Evolutionary conservation across 2,329 filamentous ascomycete species (phyloP), one percentile per base, ranked within the genome.

Genomic region (Colletotrichum paranaense): DNA sequence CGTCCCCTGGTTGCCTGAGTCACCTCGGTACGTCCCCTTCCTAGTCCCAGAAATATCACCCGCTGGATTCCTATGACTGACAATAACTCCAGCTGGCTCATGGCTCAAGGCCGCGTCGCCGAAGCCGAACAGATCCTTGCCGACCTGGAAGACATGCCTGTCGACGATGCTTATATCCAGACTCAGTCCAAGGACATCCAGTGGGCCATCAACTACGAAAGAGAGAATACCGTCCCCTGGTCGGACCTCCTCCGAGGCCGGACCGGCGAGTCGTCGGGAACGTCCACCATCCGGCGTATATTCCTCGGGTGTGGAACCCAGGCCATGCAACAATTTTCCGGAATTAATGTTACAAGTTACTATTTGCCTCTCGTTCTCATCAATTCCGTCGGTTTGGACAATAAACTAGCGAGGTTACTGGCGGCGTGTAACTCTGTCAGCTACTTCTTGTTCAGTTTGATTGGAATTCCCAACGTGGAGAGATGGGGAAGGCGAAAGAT

Each of bases 401-500:
- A 89, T 30, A 83, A 79, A 12, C 82, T 88, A 67, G 86, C 89
- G 0, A 82, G 88, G 1, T 79, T 91, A 0, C 80, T 91, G 19
- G 85, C 88, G 0, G 88, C 88, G 0, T 87, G 85, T 76, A 90
- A 75, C 66, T 79, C 78, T 0, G 76, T 80, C 46, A 77, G 75
- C 59, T 82, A 81, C 69, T 71, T 82, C 6, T 60, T 81, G 0
- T 79, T 79, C 70, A 78, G 75, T 32, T 65, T 78, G 28, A 77
- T 78, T 16, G 77, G 74, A 3, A 78, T 81, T 8, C 77, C 77
- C 5, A 76, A 78, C 46, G 77, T 81, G 11, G 80, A 82, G 60
- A 78, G 76, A 62, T 87, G 84, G 82, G 89, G 88, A 30, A 84
- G 89, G 3, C 82, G 89, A 4, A 89, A 88, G 75, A 84, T 91